Percentiles rank a stretch among this genome's conserved stretches.
These are phyloP conservation scores for Aspergillus sp. DNA, from an alignment of 2,329 filamentous ascomycete genomes.

Conservation along the genomic window DNA sequence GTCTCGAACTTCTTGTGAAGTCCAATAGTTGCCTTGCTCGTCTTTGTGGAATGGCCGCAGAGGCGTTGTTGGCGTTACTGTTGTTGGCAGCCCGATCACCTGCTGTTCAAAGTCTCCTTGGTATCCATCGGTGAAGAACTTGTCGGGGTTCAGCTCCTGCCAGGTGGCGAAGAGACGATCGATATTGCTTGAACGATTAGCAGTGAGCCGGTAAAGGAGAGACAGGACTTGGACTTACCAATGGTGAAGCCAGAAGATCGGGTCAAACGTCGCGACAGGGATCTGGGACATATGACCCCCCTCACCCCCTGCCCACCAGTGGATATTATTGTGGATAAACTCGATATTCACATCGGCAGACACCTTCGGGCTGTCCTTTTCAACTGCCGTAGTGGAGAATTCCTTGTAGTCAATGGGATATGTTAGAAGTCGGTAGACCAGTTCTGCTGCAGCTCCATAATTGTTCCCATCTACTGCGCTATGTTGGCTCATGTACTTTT, in stretches of 20 bases:
- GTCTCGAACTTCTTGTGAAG: background rate
- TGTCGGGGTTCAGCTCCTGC: constrained; percentile 9
- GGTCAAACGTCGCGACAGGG: constrained; percentile 12
- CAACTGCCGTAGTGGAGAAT: background rate
- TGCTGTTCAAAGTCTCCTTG: background rate
- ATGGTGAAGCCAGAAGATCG: constrained; percentile 15
- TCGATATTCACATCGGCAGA: constrained; percentile 1
- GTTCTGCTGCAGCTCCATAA: background rate
- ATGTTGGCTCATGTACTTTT: background rate
- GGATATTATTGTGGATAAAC: constrained; percentile 12
- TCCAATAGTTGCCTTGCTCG: background rate
- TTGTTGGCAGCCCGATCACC: background rate
- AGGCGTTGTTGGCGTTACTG: background rate
- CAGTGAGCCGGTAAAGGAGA: background rate
- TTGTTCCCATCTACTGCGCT: background rate
- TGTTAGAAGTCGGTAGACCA: background rate
- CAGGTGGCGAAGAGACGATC: constrained; percentile 5
- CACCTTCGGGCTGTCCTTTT: background rate
- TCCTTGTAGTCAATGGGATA: background rate
- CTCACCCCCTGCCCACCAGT: background rate
- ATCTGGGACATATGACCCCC: constrained; percentile 11
- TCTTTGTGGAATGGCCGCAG: constrained; percentile 4
- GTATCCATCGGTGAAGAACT: background rate
- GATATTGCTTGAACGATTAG: background rate
- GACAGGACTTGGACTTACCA: constrained; percentile 6